Evolutionary conservation across 1,139 yeast species (phyloP).

Genomic region (Scheffersomyces quercinus): DNA sequence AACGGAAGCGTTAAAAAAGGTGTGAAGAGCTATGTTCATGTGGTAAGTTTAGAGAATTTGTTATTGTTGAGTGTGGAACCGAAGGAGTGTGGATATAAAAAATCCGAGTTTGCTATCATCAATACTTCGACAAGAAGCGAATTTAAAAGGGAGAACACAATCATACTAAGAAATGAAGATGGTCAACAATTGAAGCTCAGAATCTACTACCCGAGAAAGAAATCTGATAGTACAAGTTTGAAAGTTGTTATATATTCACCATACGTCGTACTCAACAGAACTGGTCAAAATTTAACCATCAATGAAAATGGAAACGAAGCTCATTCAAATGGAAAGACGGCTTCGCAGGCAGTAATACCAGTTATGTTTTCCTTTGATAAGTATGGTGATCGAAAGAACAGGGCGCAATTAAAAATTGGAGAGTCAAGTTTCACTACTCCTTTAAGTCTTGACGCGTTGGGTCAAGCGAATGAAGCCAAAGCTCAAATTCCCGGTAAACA

Average conservation of each 20-base stretch:
- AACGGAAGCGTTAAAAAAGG: constrained; percentile 64
- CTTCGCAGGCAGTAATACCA: constrained; percentile 46
- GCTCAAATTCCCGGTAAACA: constrained; percentile 60
- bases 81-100: constrained; percentile 58
- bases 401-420: constrained; percentile 69
- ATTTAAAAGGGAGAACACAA: constrained; percentile 54
- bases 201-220: constrained; percentile 60
- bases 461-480: constrained; percentile 70
- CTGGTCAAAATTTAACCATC: constrained; percentile 66
- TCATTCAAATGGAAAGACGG: constrained; percentile 27
- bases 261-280: constrained; percentile 77
- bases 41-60: constrained; percentile 71
- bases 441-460: constrained; percentile 86
- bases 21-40: constrained; percentile 71
- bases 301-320: constrained; percentile 59
- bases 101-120: constrained; percentile 81
- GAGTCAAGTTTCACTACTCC: constrained; percentile 79
- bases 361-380: constrained; percentile 82
- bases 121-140: constrained; percentile 58
- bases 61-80: constrained; percentile 75
- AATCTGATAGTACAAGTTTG: constrained; percentile 48
- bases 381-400: constrained; percentile 56
- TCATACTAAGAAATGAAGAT: constrained; percentile 52
- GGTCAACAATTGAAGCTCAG: constrained; percentile 69
- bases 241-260: constrained; percentile 79